A percentile compares a stretch with the other conserved stretches of the same genome.
Evolutionary conservation across 2,329 filamentous ascomycete species (phyloP).

Genomic region (Botrytis hyacinthi): DNA sequence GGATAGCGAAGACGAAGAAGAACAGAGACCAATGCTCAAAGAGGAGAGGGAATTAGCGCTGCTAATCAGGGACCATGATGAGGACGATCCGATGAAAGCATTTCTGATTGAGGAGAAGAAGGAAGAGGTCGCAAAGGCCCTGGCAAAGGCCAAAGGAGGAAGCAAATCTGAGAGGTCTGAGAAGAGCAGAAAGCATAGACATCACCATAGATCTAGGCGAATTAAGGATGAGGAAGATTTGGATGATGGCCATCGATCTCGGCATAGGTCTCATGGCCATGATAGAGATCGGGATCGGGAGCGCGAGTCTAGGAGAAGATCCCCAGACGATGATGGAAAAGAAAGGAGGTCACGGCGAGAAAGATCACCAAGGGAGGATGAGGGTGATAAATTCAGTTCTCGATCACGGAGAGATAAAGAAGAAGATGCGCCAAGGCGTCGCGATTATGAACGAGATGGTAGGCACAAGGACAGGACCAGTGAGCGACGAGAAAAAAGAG

Average conservation of each 20-base stretch:
- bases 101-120: constrained; percentile 89
- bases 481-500: constrained; percentile 23
- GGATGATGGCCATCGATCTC: constrained; percentile 23
- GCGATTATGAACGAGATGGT: constrained; percentile 4
- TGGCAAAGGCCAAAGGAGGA: constrained; percentile 49
- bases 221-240: constrained; percentile 23
- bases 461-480: background rate
- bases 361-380: constrained; percentile 15
- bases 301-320: constrained; percentile 12
- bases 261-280: constrained; percentile 24
- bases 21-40: constrained; percentile 62
- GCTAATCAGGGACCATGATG: constrained; percentile 77
- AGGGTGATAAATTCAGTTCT: constrained; percentile 4
- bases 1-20: constrained; percentile 35
- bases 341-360: constrained; percentile 12
- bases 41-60: constrained; percentile 79
- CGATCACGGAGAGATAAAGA: constrained; percentile 23
- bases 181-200: constrained; percentile 31
- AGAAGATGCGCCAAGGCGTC: constrained; percentile 20
- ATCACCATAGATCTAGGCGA: constrained; percentile 32
- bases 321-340: constrained; percentile 20
- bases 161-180: constrained; percentile 29
- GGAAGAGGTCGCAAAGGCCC: constrained; percentile 75
- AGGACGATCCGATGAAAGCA: constrained; percentile 96
- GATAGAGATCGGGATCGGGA: constrained; percentile 6